phyloP scores from a whole-genome alignment of 129 eudicot genomes.

The Helianthus tuberosus region DNA sequence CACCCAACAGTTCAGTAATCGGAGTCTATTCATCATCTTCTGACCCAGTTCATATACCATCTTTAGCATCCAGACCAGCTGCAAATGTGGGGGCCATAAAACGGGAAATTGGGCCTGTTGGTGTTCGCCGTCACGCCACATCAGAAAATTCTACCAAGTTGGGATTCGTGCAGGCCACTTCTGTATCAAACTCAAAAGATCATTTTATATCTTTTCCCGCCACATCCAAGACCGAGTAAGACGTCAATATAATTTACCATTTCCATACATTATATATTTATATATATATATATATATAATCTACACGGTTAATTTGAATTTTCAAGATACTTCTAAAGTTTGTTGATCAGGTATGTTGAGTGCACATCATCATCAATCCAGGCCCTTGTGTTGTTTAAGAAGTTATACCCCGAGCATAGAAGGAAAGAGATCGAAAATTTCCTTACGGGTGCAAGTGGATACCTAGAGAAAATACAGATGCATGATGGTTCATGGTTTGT shows the following conservation, averaged over 20 bases:
- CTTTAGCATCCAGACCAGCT: constrained; percentile 66
- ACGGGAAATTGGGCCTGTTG: constrained; percentile 94
- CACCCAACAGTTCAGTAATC: constrained; percentile 58
- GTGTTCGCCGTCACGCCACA: constrained; percentile 64
- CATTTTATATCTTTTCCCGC: constrained; percentile 44
- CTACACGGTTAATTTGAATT: background rate
- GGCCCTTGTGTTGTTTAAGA: constrained; percentile 67
- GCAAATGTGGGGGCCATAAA: constrained; percentile 82
- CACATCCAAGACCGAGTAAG: constrained; percentile 57
- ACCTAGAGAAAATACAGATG: too few relatives aligned
- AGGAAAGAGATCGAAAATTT: constrained; percentile 61
- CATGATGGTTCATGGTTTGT: too few relatives aligned
- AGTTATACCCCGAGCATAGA: constrained; percentile 68
- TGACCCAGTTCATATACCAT: constrained; percentile 96
- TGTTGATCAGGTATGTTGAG: constrained; percentile 68
- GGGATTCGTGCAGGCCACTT: constrained; percentile 43
- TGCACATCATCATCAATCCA: constrained; percentile 89
- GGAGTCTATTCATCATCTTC: constrained; percentile 94
- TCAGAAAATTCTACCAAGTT: constrained; percentile 54
- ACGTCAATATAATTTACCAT: background rate
- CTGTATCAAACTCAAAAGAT: constrained; percentile 51
- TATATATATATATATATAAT: too few relatives aligned
- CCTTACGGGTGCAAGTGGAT: constrained; percentile 51
- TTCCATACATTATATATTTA: background rate
- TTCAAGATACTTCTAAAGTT: constrained; percentile 13